Conservation (phyloP, 495 filamentous ascomycete species). For the Xylaria venustula region DNA sequence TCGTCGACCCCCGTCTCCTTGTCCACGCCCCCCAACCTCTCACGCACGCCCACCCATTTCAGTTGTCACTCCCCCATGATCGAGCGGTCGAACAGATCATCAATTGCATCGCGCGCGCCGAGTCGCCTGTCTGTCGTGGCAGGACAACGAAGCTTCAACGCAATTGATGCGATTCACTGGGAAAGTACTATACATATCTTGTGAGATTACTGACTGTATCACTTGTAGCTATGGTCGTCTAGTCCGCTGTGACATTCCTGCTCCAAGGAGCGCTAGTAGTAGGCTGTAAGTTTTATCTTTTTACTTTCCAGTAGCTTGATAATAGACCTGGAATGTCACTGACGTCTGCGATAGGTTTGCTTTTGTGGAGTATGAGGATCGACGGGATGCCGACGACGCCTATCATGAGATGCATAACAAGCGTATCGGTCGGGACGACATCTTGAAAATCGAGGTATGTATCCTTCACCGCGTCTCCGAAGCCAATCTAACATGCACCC, state of each 20-base stretch:
- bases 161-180: constrained; percentile 26
- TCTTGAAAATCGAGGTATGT: constrained; percentile 94
- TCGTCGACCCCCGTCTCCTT: constrained; percentile 39
- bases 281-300: constrained; percentile 78
- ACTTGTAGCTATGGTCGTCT: constrained; percentile 87
- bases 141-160: constrained; percentile 27
- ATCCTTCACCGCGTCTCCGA: not conserved
- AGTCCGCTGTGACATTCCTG: constrained; percentile 98
- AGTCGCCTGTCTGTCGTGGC: constrained; percentile 37
- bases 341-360: constrained; percentile 69
- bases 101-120: constrained; percentile 34
- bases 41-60: constrained; percentile 40
- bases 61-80: constrained; percentile 43
- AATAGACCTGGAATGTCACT: constrained; percentile 17
- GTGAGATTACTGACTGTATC: constrained; percentile 40
- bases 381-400: constrained; percentile 97
- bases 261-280: constrained; percentile 86
- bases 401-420: constrained; percentile 99
- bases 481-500: constrained; percentile 15
- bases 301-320: too few species aligned
- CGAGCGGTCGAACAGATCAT: constrained; percentile 54
- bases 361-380: constrained; percentile 99
- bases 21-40: constrained; percentile 38
- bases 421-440: constrained; percentile 92
- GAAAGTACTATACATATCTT: constrained; percentile 30